A percentile compares a stretch with the other conserved stretches of the same genome.
These are phyloP conservation scores for Brettanomyces nanus DNA, from an alignment of 805 yeast species.

Conservation along the genomic window DNA sequence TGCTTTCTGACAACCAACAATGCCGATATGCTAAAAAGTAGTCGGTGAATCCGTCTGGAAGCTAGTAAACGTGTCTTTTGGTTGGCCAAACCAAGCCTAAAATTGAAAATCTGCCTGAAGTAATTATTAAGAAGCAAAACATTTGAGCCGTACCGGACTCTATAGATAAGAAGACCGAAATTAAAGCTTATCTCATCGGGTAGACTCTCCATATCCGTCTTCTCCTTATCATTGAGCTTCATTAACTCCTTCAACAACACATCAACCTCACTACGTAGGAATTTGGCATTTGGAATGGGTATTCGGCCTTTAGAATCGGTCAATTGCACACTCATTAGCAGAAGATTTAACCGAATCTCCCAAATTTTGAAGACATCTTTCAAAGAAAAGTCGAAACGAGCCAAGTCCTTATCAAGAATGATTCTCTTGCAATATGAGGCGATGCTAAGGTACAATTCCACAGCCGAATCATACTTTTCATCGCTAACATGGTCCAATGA, in stretches of 20 bases:
- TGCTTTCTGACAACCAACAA: conserved; percentile 22
- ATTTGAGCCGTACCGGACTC: conserved; percentile 36
- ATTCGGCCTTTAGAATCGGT: conserved; percentile 10
- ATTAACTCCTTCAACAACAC: conserved; percentile 20
- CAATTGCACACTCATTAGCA: conserved; percentile 14
- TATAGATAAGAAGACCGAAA: conserved; percentile 26
- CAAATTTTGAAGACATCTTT: conserved; percentile 37
- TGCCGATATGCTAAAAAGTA: conserved; percentile 16
- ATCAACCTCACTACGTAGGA: conserved; percentile 21
- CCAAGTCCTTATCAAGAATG: conserved; percentile 17
- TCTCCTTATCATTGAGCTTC: conserved; percentile 10
- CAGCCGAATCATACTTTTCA: conserved; percentile 1
- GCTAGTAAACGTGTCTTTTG: conserved; percentile 52
- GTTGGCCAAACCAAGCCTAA: conserved; percentile 44
- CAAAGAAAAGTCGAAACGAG: conserved; percentile 10
- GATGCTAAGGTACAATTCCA: conserved; percentile 14
- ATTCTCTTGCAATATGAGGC: conserved; percentile 23
- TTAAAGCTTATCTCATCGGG: conserved; percentile 12
- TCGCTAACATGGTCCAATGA: too few relatives aligned
- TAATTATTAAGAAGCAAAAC: conserved; percentile 34
- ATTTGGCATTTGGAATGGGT: conserved; percentile 22
- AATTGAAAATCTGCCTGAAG: conserved; percentile 32
- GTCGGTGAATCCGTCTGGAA: conserved; percentile 5
- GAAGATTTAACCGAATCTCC: conserved; percentile 23
- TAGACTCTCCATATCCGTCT: conserved; percentile 5